phyloP scores from a whole-genome alignment of 2,329 filamentous ascomycete genomes.

The Xylariales sp. region DNA sequence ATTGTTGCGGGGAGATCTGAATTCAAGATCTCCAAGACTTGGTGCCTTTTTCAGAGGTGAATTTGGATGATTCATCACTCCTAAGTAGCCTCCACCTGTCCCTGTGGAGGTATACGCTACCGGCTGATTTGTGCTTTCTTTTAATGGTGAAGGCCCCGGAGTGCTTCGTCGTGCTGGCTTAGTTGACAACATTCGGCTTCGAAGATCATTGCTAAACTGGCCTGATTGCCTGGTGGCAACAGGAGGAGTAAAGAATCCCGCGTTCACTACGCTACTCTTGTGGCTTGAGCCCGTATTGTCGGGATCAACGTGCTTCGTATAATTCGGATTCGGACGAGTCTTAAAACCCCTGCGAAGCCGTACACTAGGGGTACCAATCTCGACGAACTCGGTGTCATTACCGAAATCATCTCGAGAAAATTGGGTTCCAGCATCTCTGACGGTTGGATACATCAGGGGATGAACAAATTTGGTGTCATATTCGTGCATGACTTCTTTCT shows the following conservation, averaged over 20 bases:
- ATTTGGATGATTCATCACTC: conserved; percentile 81
- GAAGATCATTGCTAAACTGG: conserved; percentile 47
- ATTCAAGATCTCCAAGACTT: conserved; percentile 68
- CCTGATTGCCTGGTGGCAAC: conserved; percentile 50
- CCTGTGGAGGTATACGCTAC: conserved; percentile 41
- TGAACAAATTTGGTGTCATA: conserved; percentile 97
- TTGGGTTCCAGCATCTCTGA: conserved; percentile 83
- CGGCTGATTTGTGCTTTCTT: conserved; percentile 41
- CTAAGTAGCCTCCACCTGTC: conserved; percentile 76
- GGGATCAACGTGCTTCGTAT: conserved; percentile 77
- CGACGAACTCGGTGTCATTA: conserved; percentile 58
- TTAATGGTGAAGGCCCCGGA: conserved; percentile 66
- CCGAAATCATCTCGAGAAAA: conserved; percentile 64
- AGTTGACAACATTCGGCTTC: conserved; percentile 65
- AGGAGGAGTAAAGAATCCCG: conserved; percentile 58
- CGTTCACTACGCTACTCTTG: conserved; percentile 53
- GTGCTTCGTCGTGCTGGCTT: conserved; percentile 79
- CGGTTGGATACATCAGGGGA: conserved; percentile 83
- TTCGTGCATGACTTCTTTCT: conserved; percentile 92
- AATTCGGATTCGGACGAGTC: conserved; percentile 86
- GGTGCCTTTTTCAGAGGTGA: conserved; percentile 85
- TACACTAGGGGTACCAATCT: conserved; percentile 65
- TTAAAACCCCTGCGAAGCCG: conserved; percentile 80
- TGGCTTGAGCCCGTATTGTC: conserved; percentile 58
- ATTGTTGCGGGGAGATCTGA: conserved; percentile 66